phyloP scores from a whole-genome alignment of 495 filamentous ascomycete species.

The Trichoderma orchidacearum region DNA sequence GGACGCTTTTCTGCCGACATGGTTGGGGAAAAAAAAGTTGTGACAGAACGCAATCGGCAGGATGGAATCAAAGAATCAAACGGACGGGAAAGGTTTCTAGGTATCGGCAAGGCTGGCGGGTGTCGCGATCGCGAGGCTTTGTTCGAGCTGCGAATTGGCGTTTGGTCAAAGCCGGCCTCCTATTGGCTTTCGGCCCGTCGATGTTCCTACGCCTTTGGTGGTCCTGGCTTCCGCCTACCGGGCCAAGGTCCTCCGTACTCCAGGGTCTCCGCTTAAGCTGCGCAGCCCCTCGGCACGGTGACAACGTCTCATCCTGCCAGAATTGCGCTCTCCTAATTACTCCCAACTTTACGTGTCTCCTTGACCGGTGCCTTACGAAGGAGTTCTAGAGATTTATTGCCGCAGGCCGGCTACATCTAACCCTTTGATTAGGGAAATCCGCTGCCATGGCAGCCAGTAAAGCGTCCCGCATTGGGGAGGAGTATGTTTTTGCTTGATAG shows the following conservation, averaged over 20 bases:
- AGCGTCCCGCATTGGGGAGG: constrained; percentile 88
- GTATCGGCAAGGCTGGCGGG: no score
- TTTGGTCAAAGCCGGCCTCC: not conserved
- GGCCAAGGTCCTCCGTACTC: not conserved
- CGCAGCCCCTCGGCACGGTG: not conserved
- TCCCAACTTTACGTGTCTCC: no score
- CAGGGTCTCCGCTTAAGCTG: constrained; percentile 4
- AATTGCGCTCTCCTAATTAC: no score
- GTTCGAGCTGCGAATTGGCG: not conserved
- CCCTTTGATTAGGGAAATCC: not conserved
- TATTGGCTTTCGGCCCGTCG: not conserved
- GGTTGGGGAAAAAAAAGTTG: constrained; percentile 8
- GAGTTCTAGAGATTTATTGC: no score
- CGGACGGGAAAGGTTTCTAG: not conserved
- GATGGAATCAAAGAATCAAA: not conserved
- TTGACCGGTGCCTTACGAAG: no score
- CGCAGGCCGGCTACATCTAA: not conserved
- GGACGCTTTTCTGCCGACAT: constrained; percentile 91
- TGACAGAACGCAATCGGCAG: not conserved
- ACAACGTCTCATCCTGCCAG: not conserved
- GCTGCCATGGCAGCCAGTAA: constrained; percentile 66
- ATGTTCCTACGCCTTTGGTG: not conserved
- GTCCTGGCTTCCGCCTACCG: not conserved
- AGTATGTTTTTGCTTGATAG: constrained; percentile 49
- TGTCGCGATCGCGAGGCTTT: not conserved